Evolutionary conservation across 257 asterid genomes (phyloP), one percentile per base, ranked within the genome.

Genomic region (Solanum okadae): DNA sequence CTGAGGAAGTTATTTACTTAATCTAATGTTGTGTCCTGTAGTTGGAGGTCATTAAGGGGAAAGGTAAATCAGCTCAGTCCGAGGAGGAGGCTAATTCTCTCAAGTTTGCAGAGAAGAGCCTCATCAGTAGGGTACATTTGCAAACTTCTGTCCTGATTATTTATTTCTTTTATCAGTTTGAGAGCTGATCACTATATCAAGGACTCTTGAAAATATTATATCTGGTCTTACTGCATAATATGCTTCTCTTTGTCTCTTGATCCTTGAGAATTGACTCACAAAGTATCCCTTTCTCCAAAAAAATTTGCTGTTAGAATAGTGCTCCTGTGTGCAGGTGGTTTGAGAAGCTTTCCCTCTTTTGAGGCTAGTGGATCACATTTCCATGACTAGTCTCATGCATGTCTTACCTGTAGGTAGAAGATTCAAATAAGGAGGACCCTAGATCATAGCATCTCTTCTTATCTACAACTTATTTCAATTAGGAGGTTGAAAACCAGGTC

Each of bases 21-120:
- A 10, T 33, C 77, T 72, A 31, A 83, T 71, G 52, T 81, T 84
- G 77, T 15, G 18, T 82, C 68, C 72, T 93, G 88, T 93, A 96
- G 99, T 90, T 97, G 94, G 94, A 95, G 91, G 71, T 89, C 78
- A 72, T 95, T 68, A 96, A 96, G 90, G 83, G 87, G 86, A 93
- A 95, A 91, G 84, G 90, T 70, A 94, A 93, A 88, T 91, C 95
- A 86, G 93, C 97, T 89, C 94, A 95, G 90, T 95, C 97, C 89
- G 92, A 92, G 89, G 99, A 95, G 91, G 98, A 97, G 89, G 95
- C 92, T 88, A 98, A 96, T 10, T 92, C 97, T 46, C 94, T 97
- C 22, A 97, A 96, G 92, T 92, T 95, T 87, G 88, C 95, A 9
- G 93, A 95, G 93, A 96, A 96, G 91, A 90, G 92, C 92, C 96